These are phyloP conservation scores for Teunomyces barrocoloradensis DNA, from an alignment of 805 yeast genomes.

Conservation along the genomic window DNA sequence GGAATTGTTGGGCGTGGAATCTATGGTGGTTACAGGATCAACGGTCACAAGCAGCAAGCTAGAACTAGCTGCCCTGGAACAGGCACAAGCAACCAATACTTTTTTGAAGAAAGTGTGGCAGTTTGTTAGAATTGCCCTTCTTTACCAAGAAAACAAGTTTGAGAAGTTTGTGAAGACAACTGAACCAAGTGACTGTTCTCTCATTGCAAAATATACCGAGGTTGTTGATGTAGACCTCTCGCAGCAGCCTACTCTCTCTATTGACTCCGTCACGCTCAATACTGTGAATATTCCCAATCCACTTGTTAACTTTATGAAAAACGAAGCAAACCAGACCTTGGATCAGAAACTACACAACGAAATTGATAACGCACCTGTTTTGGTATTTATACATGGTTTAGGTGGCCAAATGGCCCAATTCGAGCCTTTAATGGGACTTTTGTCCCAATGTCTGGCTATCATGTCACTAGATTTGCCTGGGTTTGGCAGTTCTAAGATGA, in stretches of 20 bases:
- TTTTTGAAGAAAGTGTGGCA: conserved; percentile 21
- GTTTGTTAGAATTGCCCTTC: conserved; percentile 23
- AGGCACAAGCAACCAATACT: conserved; percentile 18
- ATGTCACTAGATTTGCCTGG: conserved; percentile 85
- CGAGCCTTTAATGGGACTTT: conserved; percentile 64
- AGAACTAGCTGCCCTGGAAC: conserved; percentile 5
- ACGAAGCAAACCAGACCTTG: conserved; percentile 20
- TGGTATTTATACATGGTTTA: conserved; percentile 77
- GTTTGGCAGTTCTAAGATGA: conserved; percentile 56
- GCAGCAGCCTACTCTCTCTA: conserved; percentile 14
- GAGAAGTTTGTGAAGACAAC: conserved; percentile 39
- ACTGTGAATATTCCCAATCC: conserved; percentile 54
- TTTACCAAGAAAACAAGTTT: conserved; percentile 29
- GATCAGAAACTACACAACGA: conserved; percentile 27
- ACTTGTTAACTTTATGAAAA: conserved; percentile 20
- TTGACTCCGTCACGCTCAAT: conserved; percentile 36
- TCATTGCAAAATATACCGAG: conserved; percentile 47
- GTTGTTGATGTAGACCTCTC: conserved; percentile 38
- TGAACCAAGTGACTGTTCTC: conserved; percentile 56
- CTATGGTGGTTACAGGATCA: background rate
- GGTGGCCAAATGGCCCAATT: conserved; percentile 91
- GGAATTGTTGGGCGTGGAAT: background rate
- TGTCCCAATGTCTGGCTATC: conserved; percentile 61
- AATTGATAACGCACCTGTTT: conserved; percentile 52
- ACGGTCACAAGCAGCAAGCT: background rate